Base-by-base conservation (phyloP, 1,284 basidiomycete species). In the Microbotryum intermedium region DNA sequence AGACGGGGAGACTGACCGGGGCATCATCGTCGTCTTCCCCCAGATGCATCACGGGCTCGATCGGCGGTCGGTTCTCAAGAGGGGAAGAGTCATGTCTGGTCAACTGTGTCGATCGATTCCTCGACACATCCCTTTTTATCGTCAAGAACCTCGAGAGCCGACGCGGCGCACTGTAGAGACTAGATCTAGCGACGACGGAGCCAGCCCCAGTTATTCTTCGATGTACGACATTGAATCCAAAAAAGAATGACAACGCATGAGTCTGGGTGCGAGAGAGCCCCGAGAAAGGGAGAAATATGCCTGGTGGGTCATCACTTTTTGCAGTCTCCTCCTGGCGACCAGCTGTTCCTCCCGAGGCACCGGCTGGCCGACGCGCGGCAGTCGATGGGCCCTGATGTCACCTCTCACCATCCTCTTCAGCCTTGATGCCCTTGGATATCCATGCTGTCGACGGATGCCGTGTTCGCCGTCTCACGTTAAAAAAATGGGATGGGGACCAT, bases 51-150 rank as follows among this genome's bases (percentile, higher is more conserved):
- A 88, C 88, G 6, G 83, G 88, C 46, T 83, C 83, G 30, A 88
- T 90, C 26, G 85, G 85, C n/a, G 85, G 84, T 39, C 81, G 84
- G 57, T 95, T 97, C 77, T 87, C 88, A 42, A 80, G 87, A 60
- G 80, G 82, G 50, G 93, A 97, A 76, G 84, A 87, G 70, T 80
- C 79, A 56, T 97, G 93, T 74, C 80, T 97, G 50, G 79, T 82
- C 62, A 94, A 94, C 77, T 97, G 91, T 72, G 92, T 95, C 50
- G 90, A 91, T 61, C 82, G 93, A 59, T 97, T 97, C 79, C 79
- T 97, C 68, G 93, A 97, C 77, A 85, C 88, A n/a, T 90, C 86
- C 70, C 76, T 92, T 54, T 90, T 82, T 77, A 82, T 94, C 77
- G 84, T 97, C 66, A 84, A 84, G 72, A 83, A 84, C 73, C 82